These are phyloP conservation scores for Cyberlindnera meyerae DNA, from an alignment of 805 yeast genomes.

Conservation along the genomic window DNA sequence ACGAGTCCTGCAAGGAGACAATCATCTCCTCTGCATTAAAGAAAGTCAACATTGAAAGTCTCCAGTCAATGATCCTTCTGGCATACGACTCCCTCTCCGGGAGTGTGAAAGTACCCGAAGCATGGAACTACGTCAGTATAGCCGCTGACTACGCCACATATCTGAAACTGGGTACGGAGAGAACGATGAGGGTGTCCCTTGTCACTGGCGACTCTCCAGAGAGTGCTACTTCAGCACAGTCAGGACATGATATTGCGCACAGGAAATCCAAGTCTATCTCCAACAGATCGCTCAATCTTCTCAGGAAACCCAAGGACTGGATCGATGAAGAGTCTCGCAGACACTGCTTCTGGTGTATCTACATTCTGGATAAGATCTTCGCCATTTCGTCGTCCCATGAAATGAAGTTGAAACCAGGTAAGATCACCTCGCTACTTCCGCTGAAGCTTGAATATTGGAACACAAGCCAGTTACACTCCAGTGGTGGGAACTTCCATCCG, in stretches of 20 bases:
- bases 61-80: constrained; percentile 19
- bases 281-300: constrained; percentile 16
- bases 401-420: constrained; percentile 18
- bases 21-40: constrained; percentile 19
- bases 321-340: constrained; percentile 25
- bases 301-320: constrained; percentile 21
- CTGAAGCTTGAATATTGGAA: constrained; percentile 17
- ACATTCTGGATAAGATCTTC: constrained; percentile 21
- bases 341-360: constrained; percentile 25
- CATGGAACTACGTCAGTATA: constrained; percentile 26
- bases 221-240: constrained; percentile 14
- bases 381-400: constrained; percentile 24
- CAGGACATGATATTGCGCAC: constrained; percentile 14
- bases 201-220: constrained; percentile 19
- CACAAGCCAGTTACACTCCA: background rate
- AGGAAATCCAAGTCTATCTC: constrained; percentile 17
- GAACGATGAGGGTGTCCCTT: constrained; percentile 7
- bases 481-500: constrained; percentile 3
- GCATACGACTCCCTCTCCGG: constrained; percentile 23
- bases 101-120: constrained; percentile 23
- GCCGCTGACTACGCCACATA: constrained; percentile 25
- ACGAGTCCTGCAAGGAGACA: constrained; percentile 18
- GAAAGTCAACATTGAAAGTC: constrained; percentile 19
- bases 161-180: constrained; percentile 19
- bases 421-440: constrained; percentile 18